Evolutionary conservation across 1,284 basidiomycete species (phyloP).

Genomic region (Malassezia yamatoensis): DNA sequence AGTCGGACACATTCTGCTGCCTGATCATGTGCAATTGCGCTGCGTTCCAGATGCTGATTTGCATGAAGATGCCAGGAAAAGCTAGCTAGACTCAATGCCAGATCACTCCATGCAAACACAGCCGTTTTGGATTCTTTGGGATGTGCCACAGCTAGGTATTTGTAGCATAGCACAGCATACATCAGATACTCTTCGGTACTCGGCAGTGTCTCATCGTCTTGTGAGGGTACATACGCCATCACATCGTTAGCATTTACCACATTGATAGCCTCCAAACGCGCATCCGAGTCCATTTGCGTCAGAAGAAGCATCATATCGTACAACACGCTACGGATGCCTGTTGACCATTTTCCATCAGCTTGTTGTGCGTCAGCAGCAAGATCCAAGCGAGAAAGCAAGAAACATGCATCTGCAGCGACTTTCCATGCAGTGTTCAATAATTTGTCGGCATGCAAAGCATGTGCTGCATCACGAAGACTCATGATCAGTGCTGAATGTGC

Average conservation of each 20-base stretch:
- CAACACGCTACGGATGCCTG: slow-evolving; percentile 9
- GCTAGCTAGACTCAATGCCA: slow-evolving; percentile 32
- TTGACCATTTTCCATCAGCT: neutral
- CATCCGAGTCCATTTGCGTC: slow-evolving; percentile 24
- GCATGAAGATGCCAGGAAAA: slow-evolving; percentile 23
- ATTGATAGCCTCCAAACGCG: slow-evolving; percentile 28
- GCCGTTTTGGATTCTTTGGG: slow-evolving; percentile 27
- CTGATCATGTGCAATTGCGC: slow-evolving; percentile 51
- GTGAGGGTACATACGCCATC: neutral
- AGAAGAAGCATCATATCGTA: slow-evolving; percentile 19
- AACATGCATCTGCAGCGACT: slow-evolving; percentile 66
- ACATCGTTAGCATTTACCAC: slow-evolving; percentile 20
- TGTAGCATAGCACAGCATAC: slow-evolving; percentile 31
- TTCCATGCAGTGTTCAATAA: slow-evolving; percentile 62
- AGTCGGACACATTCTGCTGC: slow-evolving; percentile 61
- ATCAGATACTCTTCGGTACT: slow-evolving; percentile 4
- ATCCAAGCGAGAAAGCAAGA: slow-evolving; percentile 44
- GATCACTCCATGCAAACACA: slow-evolving; percentile 41
- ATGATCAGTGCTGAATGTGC: slow-evolving; percentile 63
- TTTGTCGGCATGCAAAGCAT: slow-evolving; percentile 54
- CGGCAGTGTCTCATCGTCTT: neutral
- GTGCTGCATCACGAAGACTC: slow-evolving; percentile 56
- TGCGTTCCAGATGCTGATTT: slow-evolving; percentile 31
- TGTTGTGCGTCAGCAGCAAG: neutral
- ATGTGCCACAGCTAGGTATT: slow-evolving; percentile 32